Evolutionary conservation across 352 stramenopile species (phyloP).

Genomic region (Phytophthora pini): DNA sequence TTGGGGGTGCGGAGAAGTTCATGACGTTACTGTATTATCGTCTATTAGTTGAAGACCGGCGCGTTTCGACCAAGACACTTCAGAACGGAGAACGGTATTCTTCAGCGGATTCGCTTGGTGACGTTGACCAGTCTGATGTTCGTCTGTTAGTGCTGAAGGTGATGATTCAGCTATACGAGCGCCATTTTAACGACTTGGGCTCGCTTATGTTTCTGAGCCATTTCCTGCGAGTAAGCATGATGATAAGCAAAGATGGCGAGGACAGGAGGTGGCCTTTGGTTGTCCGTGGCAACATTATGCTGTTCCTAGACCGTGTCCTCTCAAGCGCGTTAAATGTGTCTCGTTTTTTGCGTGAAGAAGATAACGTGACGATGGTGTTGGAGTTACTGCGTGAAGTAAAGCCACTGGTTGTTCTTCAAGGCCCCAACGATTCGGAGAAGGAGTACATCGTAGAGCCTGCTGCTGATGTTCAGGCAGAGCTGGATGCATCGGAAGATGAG

Average conservation of each 20-base stretch:
- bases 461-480: constrained; percentile 55
- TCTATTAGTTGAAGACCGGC: constrained; percentile 71
- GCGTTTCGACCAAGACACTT: constrained; percentile 21
- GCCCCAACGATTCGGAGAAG: constrained; percentile 67
- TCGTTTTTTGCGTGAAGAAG: constrained; percentile 73
- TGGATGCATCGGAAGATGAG: constrained; percentile 70
- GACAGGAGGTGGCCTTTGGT: constrained; percentile 72
- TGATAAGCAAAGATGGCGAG: constrained; percentile 49
- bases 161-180: constrained; percentile 89
- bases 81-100: constrained; percentile 28
- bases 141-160: constrained; percentile 84
- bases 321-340: constrained; percentile 84
- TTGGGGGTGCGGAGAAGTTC: constrained; percentile 78
- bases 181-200: constrained; percentile 74
- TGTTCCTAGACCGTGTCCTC: constrained; percentile 84
- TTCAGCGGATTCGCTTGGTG: constrained; percentile 39
- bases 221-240: constrained; percentile 83
- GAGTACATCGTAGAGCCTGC: constrained; percentile 74
- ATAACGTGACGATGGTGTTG: constrained; percentile 81
- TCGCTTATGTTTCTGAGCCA: constrained; percentile 88
- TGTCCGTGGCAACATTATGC: constrained; percentile 83
- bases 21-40: constrained; percentile 91
- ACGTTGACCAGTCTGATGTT: constrained; percentile 74
- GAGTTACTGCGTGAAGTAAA: constrained; percentile 82
- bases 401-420: constrained; percentile 71